phyloP scores from a whole-genome alignment of 2,329 filamentous ascomycete species.

The Cercospora brassicicola region DNA sequence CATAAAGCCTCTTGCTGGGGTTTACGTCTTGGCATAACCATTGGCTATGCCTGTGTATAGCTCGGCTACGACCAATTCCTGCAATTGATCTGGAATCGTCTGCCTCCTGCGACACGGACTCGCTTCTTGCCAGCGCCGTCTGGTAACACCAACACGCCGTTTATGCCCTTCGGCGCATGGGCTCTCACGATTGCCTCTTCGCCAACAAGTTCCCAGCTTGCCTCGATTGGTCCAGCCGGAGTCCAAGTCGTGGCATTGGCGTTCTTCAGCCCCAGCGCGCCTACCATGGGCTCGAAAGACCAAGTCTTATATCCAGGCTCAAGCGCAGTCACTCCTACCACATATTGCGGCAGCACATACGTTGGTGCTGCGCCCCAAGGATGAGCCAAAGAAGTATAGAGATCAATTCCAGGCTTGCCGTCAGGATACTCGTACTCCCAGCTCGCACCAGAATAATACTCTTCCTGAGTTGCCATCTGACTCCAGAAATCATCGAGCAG shows the following conservation, averaged over 20 bases:
- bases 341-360: constrained; percentile 46
- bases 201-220: constrained; percentile 28
- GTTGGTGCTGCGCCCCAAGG: constrained; percentile 51
- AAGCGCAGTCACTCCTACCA: constrained; percentile 33
- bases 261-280: constrained; percentile 33
- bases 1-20: background rate
- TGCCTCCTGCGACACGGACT: background rate
- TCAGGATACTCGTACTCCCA: constrained; percentile 50
- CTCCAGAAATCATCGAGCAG: constrained; percentile 46
- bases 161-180: constrained; percentile 1
- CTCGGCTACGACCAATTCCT: background rate
- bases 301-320: constrained; percentile 35
- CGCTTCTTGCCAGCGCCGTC: background rate
- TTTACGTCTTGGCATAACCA: background rate
- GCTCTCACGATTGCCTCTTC: background rate
- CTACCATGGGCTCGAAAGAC: constrained; percentile 33
- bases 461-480: constrained; percentile 43
- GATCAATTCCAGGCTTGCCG: constrained; percentile 43
- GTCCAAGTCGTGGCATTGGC: constrained; percentile 34
- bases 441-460: constrained; percentile 43
- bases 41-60: background rate
- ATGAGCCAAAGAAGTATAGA: constrained; percentile 48
- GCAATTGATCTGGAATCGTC: background rate
- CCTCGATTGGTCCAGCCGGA: constrained; percentile 30
- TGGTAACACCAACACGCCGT: background rate